Base-by-base conservation (phyloP, 2,329 filamentous ascomycete species). In the Monilinia fructicola region DNA sequence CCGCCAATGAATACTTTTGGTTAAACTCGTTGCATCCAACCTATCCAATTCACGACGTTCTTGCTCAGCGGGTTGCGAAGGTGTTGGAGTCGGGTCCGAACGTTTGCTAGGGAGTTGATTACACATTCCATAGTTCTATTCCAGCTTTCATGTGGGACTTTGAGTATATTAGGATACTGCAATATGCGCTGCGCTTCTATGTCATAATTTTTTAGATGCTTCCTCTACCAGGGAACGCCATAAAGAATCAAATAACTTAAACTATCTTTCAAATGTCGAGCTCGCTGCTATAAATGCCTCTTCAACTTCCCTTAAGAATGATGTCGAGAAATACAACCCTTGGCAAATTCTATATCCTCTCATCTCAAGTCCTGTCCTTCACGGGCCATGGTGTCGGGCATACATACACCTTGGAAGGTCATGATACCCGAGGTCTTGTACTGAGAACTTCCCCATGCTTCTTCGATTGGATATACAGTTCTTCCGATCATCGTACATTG, bases 1-100 rank as follows among this genome's bases (percentile, higher is more conserved):
- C 84, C 0, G 85, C 87, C 3, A 84, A 88, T 72, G 77, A 88
- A 76, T 89, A 88, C 73, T 83, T 89, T 71, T 89, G 86, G 87
- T 77, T 88, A 40, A 88, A 89, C 71, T 79, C 76, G 50, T 74
- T 89, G 69, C 87, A 89, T 73, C 87, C 87, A n/a, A 89, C 86
- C 0, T 86, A 83, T 73, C 81, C 85, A 0, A 81, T 88, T 64
- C 86, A 89, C 69, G 84, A 87, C 62, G 83, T 83, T 7, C 81
- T 87, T 10, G 87, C 86, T 0, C 76, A 83, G 67, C 74, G 78
- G 60, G 77, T 87, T 53, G 79, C 80, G 3, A 74, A 76, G 64
- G 73, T 76, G 4, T 70, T 84, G 69, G 67, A 67, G 9, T 75
- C 71, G 14, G 79, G 78, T 2, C 79, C 79, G 0, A 80, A 79